Percentiles rank a stretch among this genome's conserved stretches.
Conservation (phyloP, 2,329 filamentous ascomycete genomes). For the Alternaria hordeiaustralica region DNA sequence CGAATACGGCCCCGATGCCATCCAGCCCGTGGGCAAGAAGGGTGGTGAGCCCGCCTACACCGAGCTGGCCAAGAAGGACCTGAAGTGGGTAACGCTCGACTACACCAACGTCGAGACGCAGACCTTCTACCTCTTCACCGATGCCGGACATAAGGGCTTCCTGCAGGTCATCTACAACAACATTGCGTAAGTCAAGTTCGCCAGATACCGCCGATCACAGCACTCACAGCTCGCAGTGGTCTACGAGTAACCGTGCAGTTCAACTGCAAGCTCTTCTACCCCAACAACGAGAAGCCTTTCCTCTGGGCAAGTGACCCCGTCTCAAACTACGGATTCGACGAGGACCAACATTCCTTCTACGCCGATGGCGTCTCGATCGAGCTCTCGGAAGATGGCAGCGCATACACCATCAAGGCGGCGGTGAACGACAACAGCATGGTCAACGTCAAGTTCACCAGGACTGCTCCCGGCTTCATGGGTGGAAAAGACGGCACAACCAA, state of each 20-base stretch:
- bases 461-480: constrained; percentile 80
- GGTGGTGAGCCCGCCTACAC: constrained; percentile 79
- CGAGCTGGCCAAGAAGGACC: constrained; percentile 75
- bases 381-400: constrained; percentile 81
- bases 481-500: constrained; percentile 84
- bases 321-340: constrained; percentile 80
- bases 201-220: constrained; percentile 12
- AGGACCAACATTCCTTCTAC: constrained; percentile 82
- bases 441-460: constrained; percentile 80
- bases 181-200: constrained; percentile 72
- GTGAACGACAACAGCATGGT: constrained; percentile 81
- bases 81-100: constrained; percentile 83
- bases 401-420: constrained; percentile 89
- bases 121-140: constrained; percentile 87
- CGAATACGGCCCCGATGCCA: constrained; percentile 88
- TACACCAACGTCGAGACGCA: constrained; percentile 93
- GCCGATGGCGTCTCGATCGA: constrained; percentile 85
- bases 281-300: constrained; percentile 72
- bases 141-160: constrained; percentile 77
- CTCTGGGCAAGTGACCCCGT: constrained; percentile 86
- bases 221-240: constrained; percentile 64
- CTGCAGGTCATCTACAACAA: constrained; percentile 97
- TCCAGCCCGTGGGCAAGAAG: constrained; percentile 84
- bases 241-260: constrained; percentile 91
- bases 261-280: constrained; percentile 89